Conservation (phyloP, 2,329 filamentous ascomycete genomes). For the Cryphonectria radicalis region DNA sequence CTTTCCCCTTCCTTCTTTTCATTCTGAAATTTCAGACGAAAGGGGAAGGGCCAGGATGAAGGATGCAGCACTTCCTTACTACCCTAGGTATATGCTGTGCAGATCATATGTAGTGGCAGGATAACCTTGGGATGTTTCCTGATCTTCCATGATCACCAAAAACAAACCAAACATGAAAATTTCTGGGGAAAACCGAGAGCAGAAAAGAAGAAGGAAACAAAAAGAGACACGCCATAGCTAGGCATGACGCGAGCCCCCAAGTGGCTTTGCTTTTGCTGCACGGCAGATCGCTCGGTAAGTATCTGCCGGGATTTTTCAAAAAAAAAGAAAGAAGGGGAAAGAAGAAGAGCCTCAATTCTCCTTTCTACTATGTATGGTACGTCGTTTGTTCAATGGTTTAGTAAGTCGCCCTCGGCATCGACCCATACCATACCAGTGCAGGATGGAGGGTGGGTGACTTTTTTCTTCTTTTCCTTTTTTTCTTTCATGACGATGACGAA, state of each 20-base stretch:
- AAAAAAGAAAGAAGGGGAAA: not conserved
- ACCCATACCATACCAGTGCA: not conserved
- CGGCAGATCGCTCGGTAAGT: not conserved
- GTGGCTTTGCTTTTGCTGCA: not conserved
- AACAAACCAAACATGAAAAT: constrained; percentile 4
- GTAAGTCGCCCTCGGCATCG: not conserved
- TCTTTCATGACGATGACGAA: not conserved
- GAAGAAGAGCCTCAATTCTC: not conserved
- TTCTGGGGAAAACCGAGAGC: not conserved
- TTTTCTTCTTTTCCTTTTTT: no score
- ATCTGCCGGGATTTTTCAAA: not conserved
- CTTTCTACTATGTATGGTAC: not conserved
- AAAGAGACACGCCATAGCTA: not conserved
- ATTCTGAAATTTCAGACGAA: not conserved
- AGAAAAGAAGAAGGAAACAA: not conserved
- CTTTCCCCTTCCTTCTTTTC: not conserved
- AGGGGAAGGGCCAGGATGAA: not conserved
- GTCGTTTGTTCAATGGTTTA: not conserved
- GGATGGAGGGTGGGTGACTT: no score
- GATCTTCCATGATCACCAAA: constrained; percentile 17
- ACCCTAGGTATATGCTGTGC: not conserved
- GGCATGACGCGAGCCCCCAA: not conserved
- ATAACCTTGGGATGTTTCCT: constrained; percentile 7
- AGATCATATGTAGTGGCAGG: not conserved
- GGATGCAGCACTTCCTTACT: not conserved